These are phyloP conservation scores for Bipolaris victoriae DNA, from an alignment of 2,329 filamentous ascomycete genomes.

Conservation along the genomic window DNA sequence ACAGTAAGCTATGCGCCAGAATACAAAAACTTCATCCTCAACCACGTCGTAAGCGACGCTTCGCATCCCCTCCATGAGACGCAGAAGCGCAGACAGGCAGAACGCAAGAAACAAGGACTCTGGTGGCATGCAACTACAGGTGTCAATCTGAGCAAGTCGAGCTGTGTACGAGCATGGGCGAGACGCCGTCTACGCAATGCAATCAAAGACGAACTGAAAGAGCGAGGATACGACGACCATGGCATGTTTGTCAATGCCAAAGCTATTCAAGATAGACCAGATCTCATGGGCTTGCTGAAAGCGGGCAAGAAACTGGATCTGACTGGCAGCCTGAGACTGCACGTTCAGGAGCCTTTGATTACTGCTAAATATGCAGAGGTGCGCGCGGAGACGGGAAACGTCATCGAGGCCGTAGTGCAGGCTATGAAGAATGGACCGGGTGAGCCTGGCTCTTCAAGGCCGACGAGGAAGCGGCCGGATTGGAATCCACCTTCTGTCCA, in stretches of 20 bases:
- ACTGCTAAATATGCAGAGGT: conserved; percentile 38
- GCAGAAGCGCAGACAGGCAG: conserved; percentile 24
- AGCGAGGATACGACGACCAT: conserved; percentile 36
- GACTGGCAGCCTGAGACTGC: conserved; percentile 37
- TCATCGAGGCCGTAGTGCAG: conserved; percentile 24
- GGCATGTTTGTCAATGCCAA: conserved; percentile 27
- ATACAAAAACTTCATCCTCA: conserved; percentile 34
- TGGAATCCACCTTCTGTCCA: neutral
- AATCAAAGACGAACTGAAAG: conserved; percentile 37
- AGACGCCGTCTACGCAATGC: conserved; percentile 40
- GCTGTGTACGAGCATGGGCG: conserved; percentile 42
- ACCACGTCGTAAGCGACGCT: conserved; percentile 28
- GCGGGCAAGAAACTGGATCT: conserved; percentile 18
- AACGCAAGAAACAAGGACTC: conserved; percentile 34
- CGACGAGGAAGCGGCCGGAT: neutral
- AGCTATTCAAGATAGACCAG: neutral
- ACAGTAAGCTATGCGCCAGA: conserved; percentile 30
- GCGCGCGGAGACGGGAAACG: conserved; percentile 24
- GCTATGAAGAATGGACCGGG: neutral
- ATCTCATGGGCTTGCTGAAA: conserved; percentile 9
- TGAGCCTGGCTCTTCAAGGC: neutral
- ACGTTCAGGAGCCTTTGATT: conserved; percentile 28
- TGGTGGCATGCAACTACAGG: conserved; percentile 43
- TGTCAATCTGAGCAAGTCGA: conserved; percentile 36
- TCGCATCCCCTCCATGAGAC: conserved; percentile 36